Evolutionary conservation across 1,139 yeast species (phyloP).

Genomic region (Debaryomycetaceae sp.): DNA sequence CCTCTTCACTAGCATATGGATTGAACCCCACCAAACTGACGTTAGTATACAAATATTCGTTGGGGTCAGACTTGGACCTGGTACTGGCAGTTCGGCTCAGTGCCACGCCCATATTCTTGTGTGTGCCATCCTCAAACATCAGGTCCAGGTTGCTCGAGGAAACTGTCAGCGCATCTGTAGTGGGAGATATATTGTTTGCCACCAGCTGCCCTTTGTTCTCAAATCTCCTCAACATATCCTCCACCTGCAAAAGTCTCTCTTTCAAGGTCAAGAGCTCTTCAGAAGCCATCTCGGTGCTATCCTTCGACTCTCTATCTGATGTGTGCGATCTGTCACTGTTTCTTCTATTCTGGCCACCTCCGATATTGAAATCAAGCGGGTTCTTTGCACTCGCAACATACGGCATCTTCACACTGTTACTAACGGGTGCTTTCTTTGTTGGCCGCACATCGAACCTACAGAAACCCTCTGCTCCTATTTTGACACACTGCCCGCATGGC

Average conservation of each 20-base stretch:
- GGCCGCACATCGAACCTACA: slow-evolving; percentile 22
- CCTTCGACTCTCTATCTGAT: slow-evolving; percentile 1
- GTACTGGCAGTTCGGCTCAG: no score
- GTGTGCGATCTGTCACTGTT: slow-evolving; percentile 5
- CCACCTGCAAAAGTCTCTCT: slow-evolving; percentile 22
- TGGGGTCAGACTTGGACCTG: background rate
- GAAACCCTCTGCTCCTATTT: slow-evolving; percentile 15
- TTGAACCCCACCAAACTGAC: slow-evolving; percentile 8
- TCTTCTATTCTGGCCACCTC: background rate
- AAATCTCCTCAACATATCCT: slow-evolving; percentile 4
- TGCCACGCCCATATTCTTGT: no score
- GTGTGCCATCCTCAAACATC: background rate
- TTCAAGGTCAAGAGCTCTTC: slow-evolving; percentile 24
- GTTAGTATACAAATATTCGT: background rate
- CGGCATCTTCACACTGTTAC: slow-evolving; percentile 10
- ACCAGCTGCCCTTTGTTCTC: background rate
- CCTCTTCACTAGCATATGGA: slow-evolving; percentile 22
- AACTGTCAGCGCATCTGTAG: background rate
- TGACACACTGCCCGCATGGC: slow-evolving; percentile 37
- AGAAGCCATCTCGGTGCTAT: slow-evolving; percentile 12
- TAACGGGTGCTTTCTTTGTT: slow-evolving; percentile 9
- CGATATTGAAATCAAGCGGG: slow-evolving; percentile 15
- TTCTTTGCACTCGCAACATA: slow-evolving; percentile 23
- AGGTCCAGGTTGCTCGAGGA: background rate
- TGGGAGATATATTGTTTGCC: background rate